Percentiles rank a stretch among this genome's conserved stretches.
These are phyloP conservation scores for Cryptococcus sp. DNA, from an alignment of 1,284 basidiomycete species.

Conservation along the genomic window DNA sequence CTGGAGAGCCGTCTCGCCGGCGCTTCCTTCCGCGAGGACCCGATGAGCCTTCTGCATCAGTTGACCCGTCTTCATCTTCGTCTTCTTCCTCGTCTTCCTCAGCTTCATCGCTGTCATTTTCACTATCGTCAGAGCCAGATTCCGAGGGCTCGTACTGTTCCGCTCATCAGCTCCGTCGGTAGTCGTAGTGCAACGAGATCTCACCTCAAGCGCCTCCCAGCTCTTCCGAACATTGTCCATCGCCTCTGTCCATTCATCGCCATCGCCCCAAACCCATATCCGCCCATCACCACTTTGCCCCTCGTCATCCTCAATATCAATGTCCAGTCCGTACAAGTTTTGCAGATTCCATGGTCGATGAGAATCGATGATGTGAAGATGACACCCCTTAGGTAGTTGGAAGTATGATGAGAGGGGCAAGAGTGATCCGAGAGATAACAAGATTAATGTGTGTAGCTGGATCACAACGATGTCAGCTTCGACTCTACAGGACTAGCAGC, in stretches of 20 bases:
- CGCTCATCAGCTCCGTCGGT: conserved; percentile 53
- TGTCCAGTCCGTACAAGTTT: conserved; percentile 73
- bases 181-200: conserved; percentile 61
- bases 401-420: conserved; percentile 71
- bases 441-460: conserved; percentile 85
- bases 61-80: conserved; percentile 44
- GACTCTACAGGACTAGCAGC: background rate
- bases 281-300: conserved; percentile 63
- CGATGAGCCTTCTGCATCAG: conserved; percentile 53
- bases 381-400: conserved; percentile 54
- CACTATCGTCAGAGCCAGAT: conserved; percentile 43
- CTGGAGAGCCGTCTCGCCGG: conserved; percentile 41
- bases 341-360: conserved; percentile 86
- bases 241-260: conserved; percentile 57
- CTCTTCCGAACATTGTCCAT: conserved; percentile 50
- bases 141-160: conserved; percentile 45
- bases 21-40: conserved; percentile 56
- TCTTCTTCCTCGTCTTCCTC: conserved; percentile 55
- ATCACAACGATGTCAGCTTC: background rate
- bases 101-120: conserved; percentile 53
- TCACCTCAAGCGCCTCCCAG: conserved; percentile 70
- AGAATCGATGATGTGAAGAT: conserved; percentile 92
- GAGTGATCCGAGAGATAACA: conserved; percentile 90
- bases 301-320: conserved; percentile 44
- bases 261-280: conserved; percentile 81